Evolutionary conservation across 2,329 filamentous ascomycete species (phyloP), one percentile per base, ranked within the genome.

Genomic region (Aspergillus niger): DNA sequence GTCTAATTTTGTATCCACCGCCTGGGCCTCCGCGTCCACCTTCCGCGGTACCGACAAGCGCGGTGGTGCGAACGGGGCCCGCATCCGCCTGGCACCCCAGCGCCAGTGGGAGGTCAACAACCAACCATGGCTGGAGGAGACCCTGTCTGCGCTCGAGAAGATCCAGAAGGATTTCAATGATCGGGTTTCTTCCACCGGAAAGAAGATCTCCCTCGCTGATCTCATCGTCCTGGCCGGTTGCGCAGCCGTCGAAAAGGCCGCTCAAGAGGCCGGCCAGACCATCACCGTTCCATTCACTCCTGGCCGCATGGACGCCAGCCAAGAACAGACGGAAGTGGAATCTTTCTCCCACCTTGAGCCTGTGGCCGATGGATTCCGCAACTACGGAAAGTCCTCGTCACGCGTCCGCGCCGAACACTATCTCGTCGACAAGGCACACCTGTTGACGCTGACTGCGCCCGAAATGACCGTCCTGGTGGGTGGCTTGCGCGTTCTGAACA

Each of bases 11-110:
- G 83, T 92, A 57, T 82, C 83, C 8, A 83, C 84, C 8, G 89
- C 89, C 24, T 91, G 87, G 86, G 86, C 86, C 1, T 86, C 89
- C 0, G 88, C 89, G 24, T 88, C 89, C 2, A 88, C 87, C 30
- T 91, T 89, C 86, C 89, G 89, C 63, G 84, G 86, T 67, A 85
- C 86, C 67, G 90, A 93, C 81, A 92, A 92, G 86, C 90, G 90
- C 66, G 90, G 90, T 67, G 90, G 90, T 72, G 90, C 90, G 77
- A 93, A 93, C 70, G 90, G 90, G 69, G 90, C 86, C 13, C 90
- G 90, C 68, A 91, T 93, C 69, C 87, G 89, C 36, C 88, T 93
- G 10, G 80, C 83, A 63, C 90, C 90, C 24, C 87, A 90, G 79
- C 86, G 86, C 69, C 80, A 85, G 75, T 93, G 90, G 90, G 77